Percentiles rank a stretch among this genome's conserved stretches.
Evolutionary conservation across 345 rosid genomes (phyloP).

Genomic region (Eucalyptus lansdowneana): DNA sequence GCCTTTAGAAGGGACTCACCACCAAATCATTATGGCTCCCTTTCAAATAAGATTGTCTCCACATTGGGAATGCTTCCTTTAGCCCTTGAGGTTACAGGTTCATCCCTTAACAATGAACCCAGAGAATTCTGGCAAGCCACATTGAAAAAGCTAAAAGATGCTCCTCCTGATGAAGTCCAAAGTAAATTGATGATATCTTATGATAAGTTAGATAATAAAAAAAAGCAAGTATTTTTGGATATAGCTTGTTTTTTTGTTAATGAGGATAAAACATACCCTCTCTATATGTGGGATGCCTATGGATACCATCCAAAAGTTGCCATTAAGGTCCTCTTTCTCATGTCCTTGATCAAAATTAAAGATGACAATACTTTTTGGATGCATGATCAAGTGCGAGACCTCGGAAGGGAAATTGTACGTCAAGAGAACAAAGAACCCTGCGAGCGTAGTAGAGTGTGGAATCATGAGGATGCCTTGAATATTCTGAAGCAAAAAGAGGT

Average conservation of each 20-base stretch:
- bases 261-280: too few relatives aligned
- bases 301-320: fast-evolving
- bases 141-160: fast-evolving
- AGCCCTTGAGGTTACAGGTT: fast-evolving
- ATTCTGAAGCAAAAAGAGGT: too few relatives aligned
- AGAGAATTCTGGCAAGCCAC: fast-evolving
- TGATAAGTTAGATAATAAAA: fast-evolving
- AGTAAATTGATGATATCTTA: too few relatives aligned
- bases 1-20: neutral
- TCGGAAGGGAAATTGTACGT: too few relatives aligned
- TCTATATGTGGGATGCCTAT: too few relatives aligned
- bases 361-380: too few relatives aligned
- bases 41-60: fast-evolving
- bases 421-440: fast-evolving
- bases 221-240: too few relatives aligned
- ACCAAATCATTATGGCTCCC: fast-evolving
- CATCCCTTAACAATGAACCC: fast-evolving
- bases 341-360: too few relatives aligned
- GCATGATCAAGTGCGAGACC: too few relatives aligned
- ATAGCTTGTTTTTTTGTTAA: too few relatives aligned
- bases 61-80: neutral
- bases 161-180: fast-evolving
- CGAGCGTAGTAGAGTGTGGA: too few relatives aligned
- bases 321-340: fast-evolving
- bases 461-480: fast-evolving